Evolutionary conservation across 2,329 filamentous ascomycete species (phyloP), one percentile per base, ranked within the genome.

Genomic region (Alternaria consortialis): DNA sequence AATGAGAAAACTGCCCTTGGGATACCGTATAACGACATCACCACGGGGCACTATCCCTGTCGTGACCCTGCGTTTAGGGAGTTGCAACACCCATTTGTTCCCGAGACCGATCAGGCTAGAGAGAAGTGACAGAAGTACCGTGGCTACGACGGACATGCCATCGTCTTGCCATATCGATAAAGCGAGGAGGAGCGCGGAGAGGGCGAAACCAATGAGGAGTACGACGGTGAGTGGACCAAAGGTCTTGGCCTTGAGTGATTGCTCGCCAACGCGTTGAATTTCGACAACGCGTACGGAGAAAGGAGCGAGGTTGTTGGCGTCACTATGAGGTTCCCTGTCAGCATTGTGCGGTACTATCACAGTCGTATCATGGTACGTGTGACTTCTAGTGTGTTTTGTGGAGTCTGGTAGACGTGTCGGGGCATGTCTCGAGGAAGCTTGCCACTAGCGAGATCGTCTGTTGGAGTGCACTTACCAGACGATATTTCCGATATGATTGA

Each of bases 71-170:
- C 80, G 78, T 56, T 76, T 70, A 4, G 80, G 80, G 0, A 85
- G 77, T 36, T 75, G 67, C 5, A 85, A 74, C 3, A 63, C 76
- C 84, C 83, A 86, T 53, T 84, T 84, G 65, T 84, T 85, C 51
- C 79, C 80, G 29, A 81, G 63, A 7, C 84, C 84, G 34, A 84
- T 82, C 7, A 85, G 70, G 2, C 80, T 83, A 7, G 84, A 83
- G 15, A 86, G 77, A 5, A 81, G 67, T 4, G 83, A 84, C 5
- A 86, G 76, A 1, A 82, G 74, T 32, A 83, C 64, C 2, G 80
- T 83, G 2, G 84, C 81, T 9, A 85, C 60, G 20, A 85, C 69
- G 4, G 83, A 84, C 79, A 85, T 83, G 60, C 83, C 84, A 66
- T 85, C 84, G 2, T 79, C 67, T 32, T 78, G 77, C 40, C 74